phyloP scores from a whole-genome alignment of 257 asterid genomes.

The Fraxinus quadrangulata region DNA sequence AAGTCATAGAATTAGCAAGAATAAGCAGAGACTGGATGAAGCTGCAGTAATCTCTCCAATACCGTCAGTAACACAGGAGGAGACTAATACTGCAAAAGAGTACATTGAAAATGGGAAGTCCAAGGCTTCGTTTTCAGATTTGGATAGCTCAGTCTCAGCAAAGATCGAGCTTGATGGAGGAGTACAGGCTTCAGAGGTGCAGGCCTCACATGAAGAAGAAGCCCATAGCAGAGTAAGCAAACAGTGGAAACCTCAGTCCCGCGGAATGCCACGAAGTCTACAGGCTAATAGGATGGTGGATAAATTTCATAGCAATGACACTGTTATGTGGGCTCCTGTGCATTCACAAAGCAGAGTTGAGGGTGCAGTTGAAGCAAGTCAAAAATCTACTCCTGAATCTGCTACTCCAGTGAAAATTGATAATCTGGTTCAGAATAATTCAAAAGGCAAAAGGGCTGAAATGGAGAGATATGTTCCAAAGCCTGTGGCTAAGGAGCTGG shows the following conservation, averaged over 20 bases:
- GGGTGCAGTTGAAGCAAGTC: slow-evolving; percentile 49
- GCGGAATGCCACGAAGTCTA: slow-evolving; percentile 59
- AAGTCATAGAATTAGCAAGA: slow-evolving; percentile 50
- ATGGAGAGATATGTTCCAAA: slow-evolving; percentile 95
- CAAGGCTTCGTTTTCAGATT: slow-evolving; percentile 40
- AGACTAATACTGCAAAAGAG: slow-evolving; percentile 13
- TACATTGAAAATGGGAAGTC: slow-evolving; percentile 27
- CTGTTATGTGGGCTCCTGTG: slow-evolving; percentile 94
- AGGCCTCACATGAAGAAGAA: slow-evolving; percentile 48
- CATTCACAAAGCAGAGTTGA: slow-evolving; percentile 62
- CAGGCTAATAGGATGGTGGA: slow-evolving; percentile 57
- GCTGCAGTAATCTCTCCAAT: slow-evolving; percentile 34
- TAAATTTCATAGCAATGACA: slow-evolving; percentile 60
- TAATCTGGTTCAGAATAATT: slow-evolving; percentile 48
- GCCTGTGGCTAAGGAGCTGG: slow-evolving; percentile 89
- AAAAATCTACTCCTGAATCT: slow-evolving; percentile 39
- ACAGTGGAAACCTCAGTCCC: slow-evolving; percentile 67
- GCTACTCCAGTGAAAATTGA: slow-evolving; percentile 44
- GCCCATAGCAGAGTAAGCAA: slow-evolving; percentile 48
- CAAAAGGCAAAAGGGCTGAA: slow-evolving; percentile 91
- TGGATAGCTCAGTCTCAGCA: slow-evolving; percentile 39
- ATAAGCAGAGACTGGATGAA: slow-evolving; percentile 59
- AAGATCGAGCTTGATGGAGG: slow-evolving; percentile 37
- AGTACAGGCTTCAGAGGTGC: slow-evolving; percentile 13
- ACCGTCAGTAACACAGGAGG: slow-evolving; percentile 34